A percentile compares a stretch with the other conserved stretches of the same genome.
Conservation (phyloP, 2,329 filamentous ascomycete species). For the Ceratocystis eucalypticola region DNA sequence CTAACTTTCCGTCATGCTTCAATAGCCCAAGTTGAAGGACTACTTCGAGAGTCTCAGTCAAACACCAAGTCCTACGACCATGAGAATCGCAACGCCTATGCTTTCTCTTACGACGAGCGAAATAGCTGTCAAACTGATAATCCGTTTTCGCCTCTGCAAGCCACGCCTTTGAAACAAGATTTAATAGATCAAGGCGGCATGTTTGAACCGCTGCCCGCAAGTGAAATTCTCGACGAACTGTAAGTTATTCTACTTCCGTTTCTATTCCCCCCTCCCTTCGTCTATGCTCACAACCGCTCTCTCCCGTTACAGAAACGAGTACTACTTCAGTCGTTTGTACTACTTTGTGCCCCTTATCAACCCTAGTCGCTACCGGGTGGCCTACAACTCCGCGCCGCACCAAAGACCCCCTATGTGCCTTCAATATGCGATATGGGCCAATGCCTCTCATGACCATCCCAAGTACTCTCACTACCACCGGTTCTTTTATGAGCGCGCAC, state of each 20-base stretch:
- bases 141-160: not conserved
- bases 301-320: slow-evolving; percentile 41
- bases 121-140: not conserved
- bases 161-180: slow-evolving; percentile 20
- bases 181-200: slow-evolving; percentile 70
- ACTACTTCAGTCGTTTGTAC: slow-evolving; percentile 66
- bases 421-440: slow-evolving; percentile 78
- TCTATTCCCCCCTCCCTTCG: not conserved
- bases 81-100: not conserved
- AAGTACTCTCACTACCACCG: slow-evolving; percentile 61
- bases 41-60: slow-evolving; percentile 52
- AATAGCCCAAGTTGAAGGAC: slow-evolving; percentile 66
- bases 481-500: slow-evolving; percentile 66
- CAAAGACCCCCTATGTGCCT: slow-evolving; percentile 70
- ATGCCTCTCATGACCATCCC: slow-evolving; percentile 56
- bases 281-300: not conserved
- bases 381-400: slow-evolving; percentile 57
- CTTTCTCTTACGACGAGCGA: not conserved
- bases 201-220: slow-evolving; percentile 66
- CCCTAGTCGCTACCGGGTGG: slow-evolving; percentile 56
- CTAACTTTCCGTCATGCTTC: not conserved
- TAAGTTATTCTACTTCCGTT: slow-evolving; percentile 31
- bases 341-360: slow-evolving; percentile 66
- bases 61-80: slow-evolving; percentile 24
- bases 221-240: slow-evolving; percentile 72